Conservation (phyloP, 23 red algal genomes). For the Agarophyton chilense region DNA sequence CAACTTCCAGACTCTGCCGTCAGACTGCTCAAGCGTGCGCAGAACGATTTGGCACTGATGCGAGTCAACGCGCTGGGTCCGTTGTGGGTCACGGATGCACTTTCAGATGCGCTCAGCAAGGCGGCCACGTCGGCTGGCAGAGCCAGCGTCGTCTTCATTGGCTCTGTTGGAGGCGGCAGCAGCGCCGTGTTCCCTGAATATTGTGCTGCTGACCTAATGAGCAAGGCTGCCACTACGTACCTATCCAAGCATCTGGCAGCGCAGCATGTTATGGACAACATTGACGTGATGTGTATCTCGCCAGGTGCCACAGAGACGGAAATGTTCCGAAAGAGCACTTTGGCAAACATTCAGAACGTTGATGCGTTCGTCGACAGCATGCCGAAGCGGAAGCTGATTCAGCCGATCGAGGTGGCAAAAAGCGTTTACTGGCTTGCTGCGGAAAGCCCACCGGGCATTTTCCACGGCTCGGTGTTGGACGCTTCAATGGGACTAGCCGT, state of each 20-base stretch:
- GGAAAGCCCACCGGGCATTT: constrained; percentile 54
- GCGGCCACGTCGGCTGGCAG: constrained; percentile 19
- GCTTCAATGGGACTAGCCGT: constrained; percentile 82
- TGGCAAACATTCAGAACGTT: constrained; percentile 21
- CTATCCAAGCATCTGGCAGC: constrained; percentile 85
- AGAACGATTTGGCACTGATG: constrained; percentile 70
- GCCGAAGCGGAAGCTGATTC: constrained; percentile 79
- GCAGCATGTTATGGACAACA: constrained; percentile 48
- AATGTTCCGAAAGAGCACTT: constrained; percentile 73
- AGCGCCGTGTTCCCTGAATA: constrained; percentile 86
- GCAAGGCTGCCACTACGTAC: constrained; percentile 79
- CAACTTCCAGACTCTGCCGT: constrained; percentile 22
- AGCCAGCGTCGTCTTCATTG: constrained; percentile 73
- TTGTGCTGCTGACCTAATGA: constrained; percentile 76
- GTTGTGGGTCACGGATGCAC: constrained; percentile 75
- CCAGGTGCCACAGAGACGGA: constrained; percentile 90
- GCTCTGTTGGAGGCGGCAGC: constrained; percentile 79
- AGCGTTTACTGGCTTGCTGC: constrained; percentile 67
- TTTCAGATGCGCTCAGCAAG: constrained; percentile 51
- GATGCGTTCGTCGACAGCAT: constrained; percentile 71
- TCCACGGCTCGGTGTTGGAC: constrained; percentile 82
- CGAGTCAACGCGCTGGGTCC: constrained; percentile 85
- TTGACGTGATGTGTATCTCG: constrained; percentile 78
- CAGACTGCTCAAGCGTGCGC: constrained; percentile 23
- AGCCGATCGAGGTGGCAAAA: constrained; percentile 64